Base-by-base conservation (phyloP, 2,329 filamentous ascomycete species). In the Cordyceps javanica region DNA sequence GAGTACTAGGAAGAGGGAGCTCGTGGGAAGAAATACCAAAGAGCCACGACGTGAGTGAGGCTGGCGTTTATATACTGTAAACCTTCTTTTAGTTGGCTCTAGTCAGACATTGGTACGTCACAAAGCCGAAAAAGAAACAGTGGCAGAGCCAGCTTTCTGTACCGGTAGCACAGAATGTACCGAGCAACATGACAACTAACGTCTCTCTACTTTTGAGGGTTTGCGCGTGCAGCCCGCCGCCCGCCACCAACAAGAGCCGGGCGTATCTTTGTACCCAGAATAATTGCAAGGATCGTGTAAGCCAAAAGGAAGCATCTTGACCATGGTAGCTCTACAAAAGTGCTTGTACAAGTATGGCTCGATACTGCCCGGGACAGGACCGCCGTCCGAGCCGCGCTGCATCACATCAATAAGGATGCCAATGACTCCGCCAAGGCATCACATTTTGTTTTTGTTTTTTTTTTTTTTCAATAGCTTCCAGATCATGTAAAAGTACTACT, bases 181-280 rank as follows among this genome's bases (percentile, higher is more conserved):
- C 45, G 54, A 49, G 19, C n/a, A 50, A 49, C 45, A 56, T 50
- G 54, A 50, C 54, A 56, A 41, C 44, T 49, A 56, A 56, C 45
- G 26, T 46, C 28, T 45, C 36, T 36, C 46, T 49, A 30, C 26
- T 14, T 30, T 48, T 14, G 44, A 28, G 28, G 14, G 49, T 8
- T 28, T 21, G 16, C 36, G 19, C 30, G n/a, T 23, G n/a, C 36
- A 41, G 23, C 23, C 36, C 26, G 34, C 25, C 34, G 23, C 32
- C 32, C 48, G 26, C 39, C 51, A 34, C 39, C 39, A 16, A 54
- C 13, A 19, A 14, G 21, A 38, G 14, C 41, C 51, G 49, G 49
- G 36, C 36, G 49, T 30, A 28, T 52, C 46, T 21, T 42, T 10
- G 19, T 41, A 23, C 9, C 10, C 9, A 42, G 39, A 25, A 36